phyloP scores from a whole-genome alignment of 1,139 yeast genomes.

The Saccharomyces hybrid region DNA sequence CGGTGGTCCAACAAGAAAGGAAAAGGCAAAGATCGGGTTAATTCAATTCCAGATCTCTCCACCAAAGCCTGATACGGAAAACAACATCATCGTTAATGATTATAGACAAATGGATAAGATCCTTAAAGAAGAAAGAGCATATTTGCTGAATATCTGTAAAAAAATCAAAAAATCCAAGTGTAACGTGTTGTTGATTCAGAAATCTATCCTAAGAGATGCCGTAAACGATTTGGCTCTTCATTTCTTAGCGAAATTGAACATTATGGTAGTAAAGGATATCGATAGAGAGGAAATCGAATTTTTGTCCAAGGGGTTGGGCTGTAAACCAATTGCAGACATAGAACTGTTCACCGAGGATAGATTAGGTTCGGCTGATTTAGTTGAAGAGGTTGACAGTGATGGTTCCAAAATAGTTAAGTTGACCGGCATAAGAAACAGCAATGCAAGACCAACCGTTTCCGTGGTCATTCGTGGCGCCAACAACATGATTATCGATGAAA shows the following conservation, averaged over 20 bases:
- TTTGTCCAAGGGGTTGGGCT: constrained; percentile 81
- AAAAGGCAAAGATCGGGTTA: constrained; percentile 86
- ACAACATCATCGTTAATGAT: constrained; percentile 92
- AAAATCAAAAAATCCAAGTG: constrained; percentile 95
- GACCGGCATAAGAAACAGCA: constrained; percentile 61
- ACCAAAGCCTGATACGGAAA: constrained; percentile 98
- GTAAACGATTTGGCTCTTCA: constrained; percentile 94
- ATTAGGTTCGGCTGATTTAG: constrained; percentile 81
- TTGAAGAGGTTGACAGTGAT: constrained; percentile 86
- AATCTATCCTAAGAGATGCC: constrained; percentile 92
- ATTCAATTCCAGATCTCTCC: constrained; percentile 96
- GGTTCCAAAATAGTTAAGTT: constrained; percentile 90
- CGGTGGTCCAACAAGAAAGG: constrained; percentile 94
- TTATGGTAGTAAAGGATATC: constrained; percentile 88
- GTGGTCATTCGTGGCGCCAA: constrained; percentile 95
- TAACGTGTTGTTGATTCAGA: constrained; percentile 87
- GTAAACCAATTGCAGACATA: constrained; percentile 93
- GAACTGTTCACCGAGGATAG: constrained; percentile 90
- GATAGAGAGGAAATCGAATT: constrained; percentile 97
- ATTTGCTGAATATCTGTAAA: constrained; percentile 86
- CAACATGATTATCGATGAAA: constrained; percentile 79
- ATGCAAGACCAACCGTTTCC: constrained; percentile 69
- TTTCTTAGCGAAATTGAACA: constrained; percentile 84
- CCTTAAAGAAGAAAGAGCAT: constrained; percentile 93
- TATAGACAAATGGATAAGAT: constrained; percentile 99